Base-by-base conservation (phyloP, 2,329 filamentous ascomycete species). In the Penicillium sp. region DNA sequence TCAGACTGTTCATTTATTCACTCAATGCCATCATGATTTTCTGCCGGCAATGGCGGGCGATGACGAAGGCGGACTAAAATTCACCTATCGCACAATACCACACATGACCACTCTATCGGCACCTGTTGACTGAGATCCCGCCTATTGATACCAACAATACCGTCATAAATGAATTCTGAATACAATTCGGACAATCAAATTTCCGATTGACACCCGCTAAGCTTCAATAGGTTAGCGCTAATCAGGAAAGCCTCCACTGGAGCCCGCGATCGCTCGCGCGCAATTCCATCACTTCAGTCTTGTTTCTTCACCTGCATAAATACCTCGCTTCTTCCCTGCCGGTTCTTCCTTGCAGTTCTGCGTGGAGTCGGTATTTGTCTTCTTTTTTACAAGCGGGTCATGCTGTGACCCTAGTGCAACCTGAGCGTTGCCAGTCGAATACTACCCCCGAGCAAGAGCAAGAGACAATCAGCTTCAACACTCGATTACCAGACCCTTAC, bases 201-300 rank as follows among this genome's bases (percentile, higher is more conserved):
- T n/a, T 29, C 69, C 66, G 67, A 45, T n/a, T 13, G 26, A 46
- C 42, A n/a, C n/a, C 18, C 57, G 60, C 66, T 53, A 57, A 40
- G 26, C 61, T 45, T 14, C 26, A 65, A 54, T 43, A 40, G 60
- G 63, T 58, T 71, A 70, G 68, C 55, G 61, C 56, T 51, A 55
- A 48, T 59, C 58, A 63, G 58, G 60, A 70, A 69, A 70, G 61
- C 58, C 66, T 64, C 67, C 61, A 68, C 67, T 67, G 63, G 66
- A 64, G 69, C 62, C 69, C 65, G 68, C 68, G 69, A 70, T 69
- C 68, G 67, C 63, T 70, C 66, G 69, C 69, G 70, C 70, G 70
- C 70, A 72, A 68, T 70, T 67, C 67, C 63, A 59, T 64, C 59
- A 58, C 58, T 56, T 49, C 42, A 52, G 49, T 54, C 19, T 60